A percentile compares a stretch with the other conserved stretches of the same genome.
Conservation (phyloP, 768 basidiomycete species). For the Mycena indigotica region DNA sequence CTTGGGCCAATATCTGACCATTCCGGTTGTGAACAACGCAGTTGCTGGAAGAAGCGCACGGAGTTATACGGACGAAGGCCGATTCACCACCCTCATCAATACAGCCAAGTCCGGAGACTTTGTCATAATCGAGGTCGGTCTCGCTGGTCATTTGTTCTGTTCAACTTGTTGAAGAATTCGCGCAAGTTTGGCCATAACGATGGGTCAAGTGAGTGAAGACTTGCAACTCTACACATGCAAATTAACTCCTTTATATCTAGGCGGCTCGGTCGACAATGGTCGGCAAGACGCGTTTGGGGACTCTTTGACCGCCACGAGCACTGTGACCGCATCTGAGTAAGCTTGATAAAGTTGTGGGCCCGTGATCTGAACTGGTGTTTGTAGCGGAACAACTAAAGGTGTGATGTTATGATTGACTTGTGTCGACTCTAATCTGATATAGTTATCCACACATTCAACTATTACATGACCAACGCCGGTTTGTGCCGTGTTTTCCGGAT, state of each 20-base stretch:
- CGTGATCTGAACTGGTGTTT: not conserved
- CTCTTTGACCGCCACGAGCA: constrained; percentile 37
- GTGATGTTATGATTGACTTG: not conserved
- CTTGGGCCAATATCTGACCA: constrained; percentile 41
- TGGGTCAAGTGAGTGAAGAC: constrained; percentile 23
- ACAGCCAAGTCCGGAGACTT: constrained; percentile 42
- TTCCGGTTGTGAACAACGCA: constrained; percentile 49
- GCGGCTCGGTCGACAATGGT: constrained; percentile 43
- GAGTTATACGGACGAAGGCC: constrained; percentile 50
- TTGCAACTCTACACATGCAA: not conserved
- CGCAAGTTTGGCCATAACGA: constrained; percentile 50
- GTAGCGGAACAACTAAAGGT: not conserved
- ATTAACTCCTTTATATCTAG: not conserved
- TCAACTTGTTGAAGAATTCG: not conserved
- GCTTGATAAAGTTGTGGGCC: constrained; percentile 3
- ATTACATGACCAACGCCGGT: constrained; percentile 34
- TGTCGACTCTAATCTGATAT: not conserved
- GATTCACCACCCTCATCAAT: constrained; percentile 45
- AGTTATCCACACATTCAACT: constrained; percentile 47
- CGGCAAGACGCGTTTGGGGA: constrained; percentile 45
- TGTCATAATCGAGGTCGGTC: constrained; percentile 39
- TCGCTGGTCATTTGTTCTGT: not conserved
- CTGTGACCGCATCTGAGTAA: constrained; percentile 39
- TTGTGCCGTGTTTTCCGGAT: constrained; percentile 34
- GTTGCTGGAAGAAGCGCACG: constrained; percentile 49